Conservation (phyloP, 176 grass and related monocot species). For the Zoysia japonica region DNA sequence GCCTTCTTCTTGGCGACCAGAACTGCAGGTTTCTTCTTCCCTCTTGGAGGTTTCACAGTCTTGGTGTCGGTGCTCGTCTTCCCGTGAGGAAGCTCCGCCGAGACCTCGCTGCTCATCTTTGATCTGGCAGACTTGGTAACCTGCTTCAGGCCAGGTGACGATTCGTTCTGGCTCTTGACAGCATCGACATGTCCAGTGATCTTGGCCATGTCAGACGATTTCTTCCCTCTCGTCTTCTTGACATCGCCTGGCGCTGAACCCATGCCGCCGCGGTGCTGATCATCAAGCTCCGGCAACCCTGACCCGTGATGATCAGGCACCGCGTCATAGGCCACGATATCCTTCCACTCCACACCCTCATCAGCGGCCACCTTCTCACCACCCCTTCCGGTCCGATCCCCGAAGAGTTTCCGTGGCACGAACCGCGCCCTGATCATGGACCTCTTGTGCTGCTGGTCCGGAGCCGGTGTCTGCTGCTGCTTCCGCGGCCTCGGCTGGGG, state of each 20-base stretch:
- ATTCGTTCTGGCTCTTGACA: slow-evolving; percentile 9
- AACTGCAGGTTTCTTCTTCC: slow-evolving; percentile 6
- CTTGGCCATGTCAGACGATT: slow-evolving; percentile 9
- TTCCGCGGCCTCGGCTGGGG: slow-evolving; percentile 10
- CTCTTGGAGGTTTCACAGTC: slow-evolving; percentile 10
- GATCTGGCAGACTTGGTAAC: background rate
- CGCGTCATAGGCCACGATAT: slow-evolving; percentile 50
- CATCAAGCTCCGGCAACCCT: background rate
- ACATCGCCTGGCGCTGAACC: background rate
- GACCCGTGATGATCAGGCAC: background rate
- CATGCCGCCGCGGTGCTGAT: too few relatives aligned
- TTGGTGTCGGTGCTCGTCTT: background rate
- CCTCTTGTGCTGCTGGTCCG: slow-evolving; percentile 9
- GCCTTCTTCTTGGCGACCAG: background rate
- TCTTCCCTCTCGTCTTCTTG: slow-evolving; percentile 33
- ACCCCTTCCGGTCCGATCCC: slow-evolving; percentile 20
- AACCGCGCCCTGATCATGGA: slow-evolving; percentile 42
- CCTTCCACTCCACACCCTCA: slow-evolving; percentile 56
- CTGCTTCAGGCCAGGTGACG: background rate
- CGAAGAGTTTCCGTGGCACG: slow-evolving; percentile 47
- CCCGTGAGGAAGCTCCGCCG: slow-evolving; percentile 8
- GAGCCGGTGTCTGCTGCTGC: slow-evolving; percentile 1
- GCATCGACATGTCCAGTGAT: background rate
- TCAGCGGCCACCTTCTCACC: background rate
- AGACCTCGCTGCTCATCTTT: background rate